Conservation (phyloP, 495 filamentous ascomycete species). For the Talaromyces wortmannii region DNA sequence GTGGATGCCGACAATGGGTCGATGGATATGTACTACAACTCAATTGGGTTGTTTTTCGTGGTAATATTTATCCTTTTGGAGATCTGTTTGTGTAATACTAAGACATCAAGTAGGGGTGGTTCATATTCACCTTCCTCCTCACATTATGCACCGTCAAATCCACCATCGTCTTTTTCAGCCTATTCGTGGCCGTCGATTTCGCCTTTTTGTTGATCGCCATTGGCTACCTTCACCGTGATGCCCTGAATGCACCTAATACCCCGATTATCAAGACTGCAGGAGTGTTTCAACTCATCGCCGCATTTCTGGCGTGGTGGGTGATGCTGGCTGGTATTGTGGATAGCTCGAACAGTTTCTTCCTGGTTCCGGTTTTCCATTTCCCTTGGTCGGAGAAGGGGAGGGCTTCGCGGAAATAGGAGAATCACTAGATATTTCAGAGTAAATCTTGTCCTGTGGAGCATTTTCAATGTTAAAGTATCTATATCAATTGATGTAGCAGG, state of each 20-base stretch:
- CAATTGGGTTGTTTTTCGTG: slow-evolving; percentile 73
- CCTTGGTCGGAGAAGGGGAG: slow-evolving; percentile 84
- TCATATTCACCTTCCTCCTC: slow-evolving; percentile 84
- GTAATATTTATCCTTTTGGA: slow-evolving; percentile 26
- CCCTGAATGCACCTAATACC: slow-evolving; percentile 30
- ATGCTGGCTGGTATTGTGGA: slow-evolving; percentile 86
- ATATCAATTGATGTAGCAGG: too few relatives aligned
- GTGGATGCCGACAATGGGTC: slow-evolving; percentile 32
- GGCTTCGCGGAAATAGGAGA: slow-evolving; percentile 33
- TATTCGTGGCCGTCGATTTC: slow-evolving; percentile 83
- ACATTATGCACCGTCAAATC: slow-evolving; percentile 80
- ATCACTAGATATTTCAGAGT: slow-evolving; percentile 2
- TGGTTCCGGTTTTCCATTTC: slow-evolving; percentile 85
- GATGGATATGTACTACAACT: slow-evolving; percentile 48
- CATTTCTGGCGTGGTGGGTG: slow-evolving; percentile 88
- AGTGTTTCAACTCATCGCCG: slow-evolving; percentile 70
- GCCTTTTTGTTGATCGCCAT: slow-evolving; percentile 74
- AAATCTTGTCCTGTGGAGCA: not conserved
- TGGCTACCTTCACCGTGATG: slow-evolving; percentile 47
- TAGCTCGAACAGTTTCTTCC: slow-evolving; percentile 73
- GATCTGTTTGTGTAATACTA: slow-evolving; percentile 1
- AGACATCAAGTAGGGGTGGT: slow-evolving; percentile 57
- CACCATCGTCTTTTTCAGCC: slow-evolving; percentile 82
- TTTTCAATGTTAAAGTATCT: too few relatives aligned
- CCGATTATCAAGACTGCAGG: slow-evolving; percentile 65